Percentiles rank a stretch among this genome's conserved stretches.
phyloP scores from a whole-genome alignment of 2,329 filamentous ascomycete genomes.

The Fusarium albosuccineum region DNA sequence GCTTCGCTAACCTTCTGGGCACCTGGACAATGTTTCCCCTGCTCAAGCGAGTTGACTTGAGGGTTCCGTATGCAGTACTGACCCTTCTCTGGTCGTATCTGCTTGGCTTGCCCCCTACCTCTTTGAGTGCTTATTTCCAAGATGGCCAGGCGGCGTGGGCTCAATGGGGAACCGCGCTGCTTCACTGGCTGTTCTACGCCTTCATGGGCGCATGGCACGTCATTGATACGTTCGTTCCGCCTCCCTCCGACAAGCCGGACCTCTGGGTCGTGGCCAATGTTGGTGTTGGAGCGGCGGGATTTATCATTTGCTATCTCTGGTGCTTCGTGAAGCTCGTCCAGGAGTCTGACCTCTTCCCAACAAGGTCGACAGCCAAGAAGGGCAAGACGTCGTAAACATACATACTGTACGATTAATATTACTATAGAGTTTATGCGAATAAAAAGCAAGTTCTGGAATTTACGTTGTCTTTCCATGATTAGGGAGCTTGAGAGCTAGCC shows the following conservation, averaged over 20 bases:
- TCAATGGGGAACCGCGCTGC: slow-evolving; percentile 70
- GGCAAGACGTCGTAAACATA: slow-evolving; percentile 38
- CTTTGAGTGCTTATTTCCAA: slow-evolving; percentile 75
- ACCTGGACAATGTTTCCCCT: slow-evolving; percentile 96
- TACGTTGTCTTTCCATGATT: too few relatives aligned
- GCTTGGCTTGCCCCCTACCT: slow-evolving; percentile 85
- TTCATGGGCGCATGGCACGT: slow-evolving; percentile 87
- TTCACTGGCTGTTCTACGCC: slow-evolving; percentile 83
- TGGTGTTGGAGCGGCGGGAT: slow-evolving; percentile 85
- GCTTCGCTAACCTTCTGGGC: slow-evolving; percentile 92
- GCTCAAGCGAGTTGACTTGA: slow-evolving; percentile 84
- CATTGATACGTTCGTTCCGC: slow-evolving; percentile 74
- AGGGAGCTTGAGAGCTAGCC: too few relatives aligned
- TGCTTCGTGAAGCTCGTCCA: slow-evolving; percentile 78
- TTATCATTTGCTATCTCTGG: slow-evolving; percentile 91
- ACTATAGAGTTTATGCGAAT: background rate
- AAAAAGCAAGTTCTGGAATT: background rate
- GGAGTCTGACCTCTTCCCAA: slow-evolving; percentile 68
- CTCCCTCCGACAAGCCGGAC: slow-evolving; percentile 86
- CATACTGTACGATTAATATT: slow-evolving; percentile 6
- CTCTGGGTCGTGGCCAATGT: slow-evolving; percentile 95
- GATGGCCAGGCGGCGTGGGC: slow-evolving; percentile 52
- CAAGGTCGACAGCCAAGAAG: slow-evolving; percentile 53
- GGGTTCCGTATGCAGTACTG: slow-evolving; percentile 86
- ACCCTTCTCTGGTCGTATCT: slow-evolving; percentile 92